Base-by-base conservation (phyloP, 2,329 filamentous ascomycete species). In the Xylariaceae sp. region DNA sequence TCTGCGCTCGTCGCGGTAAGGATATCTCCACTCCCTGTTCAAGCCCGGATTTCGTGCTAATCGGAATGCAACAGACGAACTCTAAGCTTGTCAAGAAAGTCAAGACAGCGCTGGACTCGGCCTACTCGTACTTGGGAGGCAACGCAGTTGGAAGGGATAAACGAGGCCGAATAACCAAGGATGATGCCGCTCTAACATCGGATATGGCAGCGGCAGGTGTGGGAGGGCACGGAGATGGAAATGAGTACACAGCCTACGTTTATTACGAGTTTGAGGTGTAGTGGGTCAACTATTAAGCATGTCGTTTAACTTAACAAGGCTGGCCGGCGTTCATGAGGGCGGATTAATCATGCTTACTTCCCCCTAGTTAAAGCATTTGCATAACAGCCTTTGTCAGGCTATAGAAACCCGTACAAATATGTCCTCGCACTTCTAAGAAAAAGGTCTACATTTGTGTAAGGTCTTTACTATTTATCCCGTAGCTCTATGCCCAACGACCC, bases 141-240 rank as follows among this genome's bases (percentile, higher is more conserved):
- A 97, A 97, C 66, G 94, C 94, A 0, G 92, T 97, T 64, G 90
- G 90, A 11, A 82, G 90, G 55, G 94, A 99, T 77, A 97, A 96
- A 82, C 92, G 93, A 68, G 94, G 94, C 21, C 86, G 90, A 61
- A 86, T 94, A 63, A 89, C 88, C 68, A 95, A 96, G 73, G 94
- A 99, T 69, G 93, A 97, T 67, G 86, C 87, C 11, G 79, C 84
- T 23, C 74, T 90, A 67, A 86, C 89, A 35, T 88, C 86, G 30
- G 93, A 97, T 64, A 89, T 97, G 82, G 90, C 91, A 33, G 87
- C 88, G 3, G 87, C 87, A 3, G 88, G 85, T 21, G 71, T 87
- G 43, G 81, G 52, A 7, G 55, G 79, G 20, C 82, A 67, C 42
- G 64, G 83, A 15, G 89, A 92, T 54, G 87, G 86, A 48, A 80